Percentiles rank a stretch among this genome's conserved stretches.
These are phyloP conservation scores for Hypomontagnella monticulosa DNA, from an alignment of 495 filamentous ascomycete species.

Conservation along the genomic window DNA sequence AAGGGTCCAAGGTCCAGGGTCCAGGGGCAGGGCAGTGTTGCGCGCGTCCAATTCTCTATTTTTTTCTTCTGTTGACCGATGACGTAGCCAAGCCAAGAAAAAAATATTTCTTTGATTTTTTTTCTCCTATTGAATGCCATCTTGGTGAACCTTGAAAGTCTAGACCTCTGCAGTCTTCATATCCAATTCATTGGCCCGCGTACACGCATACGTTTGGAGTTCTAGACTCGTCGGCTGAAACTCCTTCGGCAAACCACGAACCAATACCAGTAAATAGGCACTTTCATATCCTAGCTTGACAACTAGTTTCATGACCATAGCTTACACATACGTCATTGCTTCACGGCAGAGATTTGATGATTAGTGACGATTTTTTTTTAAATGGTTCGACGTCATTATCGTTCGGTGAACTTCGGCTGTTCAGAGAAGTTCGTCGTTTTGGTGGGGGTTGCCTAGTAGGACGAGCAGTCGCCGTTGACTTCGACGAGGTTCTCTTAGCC, in stretches of 20 bases:
- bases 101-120: neutral
- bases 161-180: conserved; percentile 12
- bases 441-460: conserved; percentile 27
- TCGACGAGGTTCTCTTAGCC: conserved; percentile 8
- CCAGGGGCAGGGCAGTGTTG: neutral
- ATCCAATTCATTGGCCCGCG: neutral
- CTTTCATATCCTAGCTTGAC: conserved; percentile 12
- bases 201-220: conserved; percentile 1
- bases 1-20: conserved; percentile 25
- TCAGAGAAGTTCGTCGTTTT: conserved; percentile 9
- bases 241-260: neutral
- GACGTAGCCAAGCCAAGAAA: conserved; percentile 23
- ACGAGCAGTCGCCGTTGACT: neutral
- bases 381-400: conserved; percentile 23
- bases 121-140: neutral
- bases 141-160: conserved; percentile 3
- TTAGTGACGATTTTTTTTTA: conserved; percentile 7
- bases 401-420: conserved; percentile 33
- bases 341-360: conserved; percentile 1
- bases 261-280: neutral
- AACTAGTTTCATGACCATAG: conserved; percentile 13
- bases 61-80: conserved; percentile 8
- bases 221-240: conserved; percentile 26
- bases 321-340: conserved; percentile 32
- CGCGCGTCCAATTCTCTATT: neutral